Base-by-base conservation (phyloP, 139 green algal genomes). In the Pseudopediastrum boryanum region DNA sequence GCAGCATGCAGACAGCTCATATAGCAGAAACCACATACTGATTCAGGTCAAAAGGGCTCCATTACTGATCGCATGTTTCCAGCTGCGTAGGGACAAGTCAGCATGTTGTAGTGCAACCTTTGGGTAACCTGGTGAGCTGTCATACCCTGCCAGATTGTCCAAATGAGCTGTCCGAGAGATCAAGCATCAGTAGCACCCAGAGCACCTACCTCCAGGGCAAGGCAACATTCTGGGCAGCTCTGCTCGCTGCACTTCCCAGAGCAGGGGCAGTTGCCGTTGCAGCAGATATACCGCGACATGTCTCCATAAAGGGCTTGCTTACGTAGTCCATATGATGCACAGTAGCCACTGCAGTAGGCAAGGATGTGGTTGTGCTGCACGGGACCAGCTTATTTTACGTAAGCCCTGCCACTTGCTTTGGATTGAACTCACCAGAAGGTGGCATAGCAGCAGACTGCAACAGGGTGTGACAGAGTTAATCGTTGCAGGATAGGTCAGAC, bases 221-320 rank as follows among this genome's bases (percentile, higher is more conserved):
- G 85, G 86, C 93, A 97, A 61, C 84, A 88, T 62, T 81, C 78
- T 2, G 93, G 93, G 73, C 83, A 91, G 2, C 64, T 87, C 33
- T 80, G 69, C 83, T 94, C 90, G 9, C 75, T 79, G 79, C 86
- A 91, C 3, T 83, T 67, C 23, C 90, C 92, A 27, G 74, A 87
- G 84, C 93, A 96, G 39, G 93, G 93, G 64, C 87, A 93, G 43
- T 85, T 66, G 35, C 93, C 93, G 39, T 89, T 91, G 84, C 93
- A 97, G 88, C 90, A 95, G 8, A 92, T 67, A 64, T 94, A 93
- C 70, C 88, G 90, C 31, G 52, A 81, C 86, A 96, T 92, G 84
- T 96, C 92, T 13, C 86, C 85, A 58, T 92, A 84, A 33, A 96
- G 83, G 1, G 79, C 83, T 52, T 91, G 85, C 84, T 95, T 94